Evolutionary conservation across 768 basidiomycete genomes (phyloP).

Genomic region (Hypholoma sublateritium): DNA sequence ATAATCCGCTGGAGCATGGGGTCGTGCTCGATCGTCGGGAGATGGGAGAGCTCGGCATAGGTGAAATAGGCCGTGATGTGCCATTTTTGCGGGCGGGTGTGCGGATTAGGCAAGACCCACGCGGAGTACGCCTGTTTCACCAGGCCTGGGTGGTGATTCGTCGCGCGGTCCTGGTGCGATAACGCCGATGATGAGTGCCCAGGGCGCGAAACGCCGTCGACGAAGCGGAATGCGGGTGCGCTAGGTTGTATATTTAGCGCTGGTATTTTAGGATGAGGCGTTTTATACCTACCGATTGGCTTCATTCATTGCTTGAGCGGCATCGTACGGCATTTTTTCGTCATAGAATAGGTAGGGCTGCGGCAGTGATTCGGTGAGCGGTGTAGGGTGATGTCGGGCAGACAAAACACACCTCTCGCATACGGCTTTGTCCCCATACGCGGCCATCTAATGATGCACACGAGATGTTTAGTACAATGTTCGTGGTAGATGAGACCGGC

Average conservation of each 20-base stretch:
- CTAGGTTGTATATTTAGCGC: constrained; percentile 21
- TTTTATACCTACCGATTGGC: constrained; percentile 33
- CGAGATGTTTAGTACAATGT: background rate
- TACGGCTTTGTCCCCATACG: constrained; percentile 67
- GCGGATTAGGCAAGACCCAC: constrained; percentile 48
- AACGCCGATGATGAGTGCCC: constrained; percentile 50
- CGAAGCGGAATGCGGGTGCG: constrained; percentile 51
- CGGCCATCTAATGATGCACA: constrained; percentile 47
- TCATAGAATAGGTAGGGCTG: constrained; percentile 74
- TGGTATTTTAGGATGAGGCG: background rate
- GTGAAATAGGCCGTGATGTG: constrained; percentile 62
- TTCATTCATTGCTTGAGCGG: constrained; percentile 35
- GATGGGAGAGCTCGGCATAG: constrained; percentile 43
- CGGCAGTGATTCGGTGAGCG: constrained; percentile 5
- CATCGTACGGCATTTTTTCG: constrained; percentile 51
- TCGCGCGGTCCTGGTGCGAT: constrained; percentile 57
- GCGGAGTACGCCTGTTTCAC: constrained; percentile 76
- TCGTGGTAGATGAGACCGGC: background rate
- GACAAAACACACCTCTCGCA: constrained; percentile 48
- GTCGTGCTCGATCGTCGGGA: constrained; percentile 49
- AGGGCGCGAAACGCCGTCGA: constrained; percentile 52
- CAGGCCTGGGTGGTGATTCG: constrained; percentile 53
- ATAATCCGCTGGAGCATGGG: constrained; percentile 40
- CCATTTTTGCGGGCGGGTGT: constrained; percentile 58
- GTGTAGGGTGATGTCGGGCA: constrained; percentile 1